Evolutionary conservation across 108 stramenopile genomes (phyloP).

Genomic region (Fragilaria crotonensis): DNA sequence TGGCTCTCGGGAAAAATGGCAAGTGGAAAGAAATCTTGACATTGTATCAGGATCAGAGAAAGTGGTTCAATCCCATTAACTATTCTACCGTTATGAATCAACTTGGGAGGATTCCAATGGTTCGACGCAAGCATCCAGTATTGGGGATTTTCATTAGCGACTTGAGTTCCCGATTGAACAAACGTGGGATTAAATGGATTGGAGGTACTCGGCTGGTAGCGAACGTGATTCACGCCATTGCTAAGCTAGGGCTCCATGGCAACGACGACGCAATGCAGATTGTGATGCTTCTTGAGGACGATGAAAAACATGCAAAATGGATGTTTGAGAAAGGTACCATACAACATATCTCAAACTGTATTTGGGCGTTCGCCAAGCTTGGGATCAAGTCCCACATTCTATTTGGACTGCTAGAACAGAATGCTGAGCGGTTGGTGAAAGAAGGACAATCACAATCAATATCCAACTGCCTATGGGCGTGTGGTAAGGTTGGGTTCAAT

Average conservation of each 20-base stretch:
- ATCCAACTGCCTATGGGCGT: conserved; percentile 12
- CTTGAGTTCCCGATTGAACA: too few relatives aligned
- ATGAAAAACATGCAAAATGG: too few relatives aligned
- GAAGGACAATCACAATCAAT: conserved; percentile 10
- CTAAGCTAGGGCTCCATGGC: conserved; percentile 1
- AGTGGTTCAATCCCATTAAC: too few relatives aligned
- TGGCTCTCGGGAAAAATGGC: too few relatives aligned
- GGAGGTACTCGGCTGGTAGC: conserved; percentile 4
- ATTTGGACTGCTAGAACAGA: conserved; percentile 5
- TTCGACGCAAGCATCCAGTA: too few relatives aligned
- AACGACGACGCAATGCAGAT: too few relatives aligned
- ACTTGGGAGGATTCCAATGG: conserved; percentile 7
- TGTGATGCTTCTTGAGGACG: too few relatives aligned
- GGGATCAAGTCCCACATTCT: too few relatives aligned
- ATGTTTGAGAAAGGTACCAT: background rate
- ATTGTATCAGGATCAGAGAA: too few relatives aligned
- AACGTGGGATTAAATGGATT: too few relatives aligned
- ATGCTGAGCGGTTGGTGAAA: background rate
- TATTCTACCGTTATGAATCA: conserved; percentile 14
- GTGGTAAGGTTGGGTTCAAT: conserved; percentile 7
- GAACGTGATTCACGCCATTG: conserved; percentile 12
- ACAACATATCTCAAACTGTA: background rate
- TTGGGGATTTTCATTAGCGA: too few relatives aligned
- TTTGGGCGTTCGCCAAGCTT: conserved; percentile 3
- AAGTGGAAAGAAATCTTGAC: too few relatives aligned